Evolutionary conservation across 2,329 filamentous ascomycete genomes (phyloP).

Genomic region (Chaetomium sp.): DNA sequence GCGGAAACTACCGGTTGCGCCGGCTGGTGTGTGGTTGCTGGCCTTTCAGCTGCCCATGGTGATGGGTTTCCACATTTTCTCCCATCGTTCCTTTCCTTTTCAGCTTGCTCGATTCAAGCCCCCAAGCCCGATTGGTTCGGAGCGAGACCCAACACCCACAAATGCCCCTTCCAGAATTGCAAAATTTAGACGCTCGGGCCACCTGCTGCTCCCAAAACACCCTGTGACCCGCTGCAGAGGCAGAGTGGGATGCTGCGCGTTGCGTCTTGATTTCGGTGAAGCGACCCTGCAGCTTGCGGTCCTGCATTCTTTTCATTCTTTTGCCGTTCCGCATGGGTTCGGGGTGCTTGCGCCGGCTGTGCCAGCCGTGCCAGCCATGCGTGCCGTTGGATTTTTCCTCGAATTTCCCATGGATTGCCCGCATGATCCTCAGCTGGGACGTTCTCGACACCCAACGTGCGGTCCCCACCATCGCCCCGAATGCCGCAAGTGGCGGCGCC

Average conservation of each 20-base stretch:
- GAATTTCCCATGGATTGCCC: neutral
- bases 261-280: no score
- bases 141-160: neutral
- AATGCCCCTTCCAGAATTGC: neutral
- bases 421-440: slow-evolving; percentile 1
- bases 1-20: neutral
- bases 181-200: neutral
- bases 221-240: no score
- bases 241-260: no score
- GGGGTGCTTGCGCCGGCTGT: no score
- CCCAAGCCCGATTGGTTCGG: slow-evolving; percentile 5
- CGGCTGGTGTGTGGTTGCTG: neutral
- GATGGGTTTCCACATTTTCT: neutral
- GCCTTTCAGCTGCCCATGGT: slow-evolving; percentile 15
- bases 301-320: no score
- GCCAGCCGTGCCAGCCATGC: no score
- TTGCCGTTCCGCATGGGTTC: no score
- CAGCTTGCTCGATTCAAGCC: slow-evolving; percentile 6
- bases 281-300: no score
- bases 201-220: no score
- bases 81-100: neutral
- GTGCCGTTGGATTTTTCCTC: neutral
- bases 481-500: slow-evolving; percentile 2
- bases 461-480: neutral
- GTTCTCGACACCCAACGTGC: neutral